A percentile compares a stretch with the other conserved stretches of the same genome.
phyloP scores from a whole-genome alignment of 495 filamentous ascomycete species.

The Penicillium bovifimosum region DNA sequence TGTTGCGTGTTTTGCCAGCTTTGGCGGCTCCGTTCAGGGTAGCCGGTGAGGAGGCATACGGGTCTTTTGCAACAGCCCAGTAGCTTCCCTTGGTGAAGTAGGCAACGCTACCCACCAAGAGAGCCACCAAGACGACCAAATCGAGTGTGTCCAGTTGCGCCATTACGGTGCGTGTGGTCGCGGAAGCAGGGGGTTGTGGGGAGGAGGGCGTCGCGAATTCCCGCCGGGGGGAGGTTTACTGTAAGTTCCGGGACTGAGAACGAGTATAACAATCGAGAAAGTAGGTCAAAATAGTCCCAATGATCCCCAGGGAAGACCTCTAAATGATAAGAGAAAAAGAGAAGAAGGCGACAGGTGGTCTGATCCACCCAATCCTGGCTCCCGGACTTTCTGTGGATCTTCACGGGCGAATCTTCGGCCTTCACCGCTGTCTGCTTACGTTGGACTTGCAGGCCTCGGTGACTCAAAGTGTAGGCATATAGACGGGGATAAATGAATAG shows the following conservation, averaged over 20 bases:
- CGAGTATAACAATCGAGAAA: neutral
- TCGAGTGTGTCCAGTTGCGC: constrained; percentile 95
- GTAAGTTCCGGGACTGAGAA: neutral
- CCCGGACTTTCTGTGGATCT: constrained; percentile 3
- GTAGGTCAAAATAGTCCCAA: neutral
- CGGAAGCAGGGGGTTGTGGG: constrained; percentile 1
- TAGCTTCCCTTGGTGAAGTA: constrained; percentile 96
- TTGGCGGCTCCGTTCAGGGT: constrained; percentile 63
- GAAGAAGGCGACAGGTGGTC: constrained; percentile 20
- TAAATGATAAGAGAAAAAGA: constrained; percentile 3
- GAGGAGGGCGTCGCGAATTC: neutral
- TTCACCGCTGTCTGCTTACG: constrained; percentile 6
- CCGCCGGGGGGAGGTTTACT: neutral
- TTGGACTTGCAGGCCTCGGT: neutral
- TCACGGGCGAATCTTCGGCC: neutral
- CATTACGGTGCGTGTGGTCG: constrained; percentile 48
- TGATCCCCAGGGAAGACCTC: neutral
- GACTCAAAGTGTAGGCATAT: neutral
- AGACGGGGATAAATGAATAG: neutral
- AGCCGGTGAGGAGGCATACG: constrained; percentile 69
- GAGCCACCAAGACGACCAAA: constrained; percentile 76
- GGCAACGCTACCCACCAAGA: constrained; percentile 81
- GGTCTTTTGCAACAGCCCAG: constrained; percentile 80
- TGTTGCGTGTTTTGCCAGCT: constrained; percentile 84
- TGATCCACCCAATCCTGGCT: constrained; percentile 14